These are phyloP conservation scores for Erysimum cheiranthoides DNA, from an alignment of 345 rosid genomes.

Conservation along the genomic window DNA sequence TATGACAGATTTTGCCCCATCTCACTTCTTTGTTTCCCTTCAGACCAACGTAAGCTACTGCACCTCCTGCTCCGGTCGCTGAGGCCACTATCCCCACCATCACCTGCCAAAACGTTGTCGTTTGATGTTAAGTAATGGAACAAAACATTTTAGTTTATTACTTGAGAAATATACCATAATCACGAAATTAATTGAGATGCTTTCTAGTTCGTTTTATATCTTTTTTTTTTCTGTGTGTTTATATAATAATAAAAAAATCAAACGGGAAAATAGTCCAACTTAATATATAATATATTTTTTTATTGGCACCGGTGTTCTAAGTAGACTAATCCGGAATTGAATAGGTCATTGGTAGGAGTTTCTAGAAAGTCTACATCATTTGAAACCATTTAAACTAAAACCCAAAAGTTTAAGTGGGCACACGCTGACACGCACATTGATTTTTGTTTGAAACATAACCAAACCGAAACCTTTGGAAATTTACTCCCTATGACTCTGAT, in stretches of 20 bases:
- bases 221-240: not conserved
- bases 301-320: no score
- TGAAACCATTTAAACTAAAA: no score
- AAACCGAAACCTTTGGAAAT: no score
- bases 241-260: not conserved
- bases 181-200: not conserved
- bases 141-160: not conserved
- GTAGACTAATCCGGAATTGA: no score
- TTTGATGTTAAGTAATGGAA: slow-evolving; percentile 3
- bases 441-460: no score
- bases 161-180: not conserved
- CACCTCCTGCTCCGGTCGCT: slow-evolving; percentile 79
- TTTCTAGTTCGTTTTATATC: not conserved
- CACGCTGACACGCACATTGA: no score
- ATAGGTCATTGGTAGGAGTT: no score
- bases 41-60: slow-evolving; percentile 71
- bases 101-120: slow-evolving; percentile 48
- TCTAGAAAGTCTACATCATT: no score
- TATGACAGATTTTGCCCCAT: slow-evolving; percentile 62
- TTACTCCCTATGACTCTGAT: no score
- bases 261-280: no score
- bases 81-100: slow-evolving; percentile 80
- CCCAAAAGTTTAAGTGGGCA: no score
- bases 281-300: no score
- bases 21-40: slow-evolving; percentile 60